Base-by-base conservation (phyloP, 495 filamentous ascomycete species). In the Massariosphaeria phaeospora region DNA sequence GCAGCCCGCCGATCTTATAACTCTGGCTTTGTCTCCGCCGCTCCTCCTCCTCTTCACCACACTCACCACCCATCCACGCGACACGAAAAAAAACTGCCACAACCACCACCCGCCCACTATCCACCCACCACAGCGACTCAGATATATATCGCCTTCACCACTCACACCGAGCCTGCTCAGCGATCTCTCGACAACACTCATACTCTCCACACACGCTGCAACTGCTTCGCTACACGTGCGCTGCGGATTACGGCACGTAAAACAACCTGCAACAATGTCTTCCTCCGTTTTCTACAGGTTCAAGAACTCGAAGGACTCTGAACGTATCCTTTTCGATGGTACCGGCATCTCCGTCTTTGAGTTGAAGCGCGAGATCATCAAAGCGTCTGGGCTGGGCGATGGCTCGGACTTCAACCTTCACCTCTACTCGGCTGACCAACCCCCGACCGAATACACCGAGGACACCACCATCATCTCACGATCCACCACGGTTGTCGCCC, bases 281-380 rank as follows among this genome's bases (percentile, higher is more conserved):
- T 96, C 94, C 50, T 96, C 90, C 58, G 91, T 99, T 69, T 96
- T 95, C 75, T 97, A 95, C 86, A 95, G 95, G 75, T 99, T 97
- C 86, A 97, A 96, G 78, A 96, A 91, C 53, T 88, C 93, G 69
- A 95, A 91, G 73, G 94, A 97, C 69, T 88, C 91, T 49, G 85
- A 88, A 20, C 79, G 90, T 67, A 88, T 99, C 55, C 85, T 88
- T 63, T 99, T 99, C 74, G 93, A 99, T 74, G 93, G 93, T 66
- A 96, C 93, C 64, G 88, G 88, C 73, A 96, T 99, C 57, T 95
- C 93, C 50, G 93, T 97, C 63, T 99, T 96, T 74, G 93, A 97
- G 70, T 73, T 97, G 67, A 99, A 99, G 72, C 83, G 91, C 72
- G 91, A 96, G 71, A 99, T 99, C 67, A 99, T 99, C 72, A 79